A percentile compares a stretch with the other conserved stretches of the same genome.
Conservation (phyloP, 441 rosid genomes). For the Dalechampia spathulata region DNA sequence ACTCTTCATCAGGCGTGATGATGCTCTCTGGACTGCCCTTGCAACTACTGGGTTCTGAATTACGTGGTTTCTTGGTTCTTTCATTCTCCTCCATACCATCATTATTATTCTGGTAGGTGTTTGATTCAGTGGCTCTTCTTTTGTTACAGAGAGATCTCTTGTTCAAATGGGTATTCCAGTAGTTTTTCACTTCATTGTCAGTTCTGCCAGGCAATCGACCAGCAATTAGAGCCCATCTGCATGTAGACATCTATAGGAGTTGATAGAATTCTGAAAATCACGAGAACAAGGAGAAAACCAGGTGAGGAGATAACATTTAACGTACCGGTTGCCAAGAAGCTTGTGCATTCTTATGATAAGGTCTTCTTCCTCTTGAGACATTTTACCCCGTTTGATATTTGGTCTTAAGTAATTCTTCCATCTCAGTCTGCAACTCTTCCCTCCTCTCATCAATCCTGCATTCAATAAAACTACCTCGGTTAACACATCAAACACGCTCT, state of each 20-base stretch:
- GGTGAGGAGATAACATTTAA: neutral
- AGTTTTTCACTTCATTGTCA: conserved; percentile 85
- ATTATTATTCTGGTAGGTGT: too few species aligned
- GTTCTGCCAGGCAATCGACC: conserved; percentile 81
- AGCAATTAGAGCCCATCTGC: conserved; percentile 83
- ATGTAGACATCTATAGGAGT: too few species aligned
- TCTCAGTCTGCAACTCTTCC: conserved; percentile 57
- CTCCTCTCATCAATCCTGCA: conserved; percentile 54
- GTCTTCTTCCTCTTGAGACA: conserved; percentile 74
- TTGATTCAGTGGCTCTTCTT: too few species aligned
- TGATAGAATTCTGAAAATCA: too few species aligned
- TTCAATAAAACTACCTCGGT: neutral
- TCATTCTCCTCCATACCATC: neutral
- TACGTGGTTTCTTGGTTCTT: conserved; percentile 4
- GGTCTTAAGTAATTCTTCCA: conserved; percentile 65
- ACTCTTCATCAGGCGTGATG: conserved; percentile 11
- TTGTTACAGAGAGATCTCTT: conserved; percentile 34
- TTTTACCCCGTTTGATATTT: conserved; percentile 49
- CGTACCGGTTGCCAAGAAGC: conserved; percentile 74
- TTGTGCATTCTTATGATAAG: conserved; percentile 88
- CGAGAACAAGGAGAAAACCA: too few species aligned
- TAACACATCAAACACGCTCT: too few species aligned
- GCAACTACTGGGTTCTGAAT: conserved; percentile 10
- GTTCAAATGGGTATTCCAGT: conserved; percentile 77
- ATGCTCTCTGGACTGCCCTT: conserved; percentile 10